phyloP scores from a whole-genome alignment of 208 protist species.

The Acanthamoeba sp. region DNA sequence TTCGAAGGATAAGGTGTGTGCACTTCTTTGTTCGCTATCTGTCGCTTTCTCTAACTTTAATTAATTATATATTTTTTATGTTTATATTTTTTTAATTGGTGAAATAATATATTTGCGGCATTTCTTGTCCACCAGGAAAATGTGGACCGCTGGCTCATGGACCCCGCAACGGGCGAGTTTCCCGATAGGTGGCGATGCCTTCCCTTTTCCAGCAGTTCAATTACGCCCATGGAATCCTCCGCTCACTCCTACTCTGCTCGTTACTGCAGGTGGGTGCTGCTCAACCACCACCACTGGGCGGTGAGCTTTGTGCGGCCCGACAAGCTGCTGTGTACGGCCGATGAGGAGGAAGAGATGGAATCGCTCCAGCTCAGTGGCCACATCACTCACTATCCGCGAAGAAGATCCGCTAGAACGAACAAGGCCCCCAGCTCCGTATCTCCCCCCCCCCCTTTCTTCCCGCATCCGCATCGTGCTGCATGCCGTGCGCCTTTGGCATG shows the following conservation, averaged over 20 bases:
- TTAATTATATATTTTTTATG: background rate
- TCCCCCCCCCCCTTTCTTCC: too few species aligned
- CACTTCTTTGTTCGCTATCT: background rate
- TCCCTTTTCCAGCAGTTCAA: background rate
- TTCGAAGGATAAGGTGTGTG: background rate
- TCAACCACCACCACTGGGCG: slow-evolving; percentile 55
- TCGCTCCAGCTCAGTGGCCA: background rate
- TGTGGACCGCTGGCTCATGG: background rate
- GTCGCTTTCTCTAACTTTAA: too few species aligned
- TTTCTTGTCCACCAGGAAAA: background rate
- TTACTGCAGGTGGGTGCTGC: slow-evolving; percentile 36
- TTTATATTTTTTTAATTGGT: background rate
- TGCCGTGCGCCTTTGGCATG: too few species aligned
- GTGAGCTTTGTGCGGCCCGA: slow-evolving; percentile 15
- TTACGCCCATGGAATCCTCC: background rate
- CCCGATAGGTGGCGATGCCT: background rate
- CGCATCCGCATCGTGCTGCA: too few species aligned
- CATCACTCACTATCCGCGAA: too few species aligned
- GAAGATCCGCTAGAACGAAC: too few species aligned
- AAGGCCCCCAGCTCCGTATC: too few species aligned
- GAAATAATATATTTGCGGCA: background rate
- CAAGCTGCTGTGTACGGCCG: background rate
- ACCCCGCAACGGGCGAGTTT: slow-evolving; percentile 36
- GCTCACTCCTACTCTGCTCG: background rate
- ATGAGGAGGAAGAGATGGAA: slow-evolving; percentile 10